These are phyloP conservation scores for Solanum commersonii DNA, from an alignment of 257 asterid species.

Conservation along the genomic window DNA sequence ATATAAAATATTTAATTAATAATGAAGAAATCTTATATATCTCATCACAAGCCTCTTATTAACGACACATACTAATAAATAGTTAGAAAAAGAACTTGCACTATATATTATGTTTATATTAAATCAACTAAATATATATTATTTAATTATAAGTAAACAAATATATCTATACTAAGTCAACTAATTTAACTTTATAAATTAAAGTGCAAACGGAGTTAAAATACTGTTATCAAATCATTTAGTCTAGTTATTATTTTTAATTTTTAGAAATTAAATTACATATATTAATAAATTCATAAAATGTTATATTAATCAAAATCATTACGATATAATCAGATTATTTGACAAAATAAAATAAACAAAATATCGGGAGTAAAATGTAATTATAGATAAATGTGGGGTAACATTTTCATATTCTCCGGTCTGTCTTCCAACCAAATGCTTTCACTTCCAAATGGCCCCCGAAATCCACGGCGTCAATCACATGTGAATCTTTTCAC, in stretches of 20 bases:
- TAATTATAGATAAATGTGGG: neutral
- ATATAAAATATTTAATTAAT: neutral
- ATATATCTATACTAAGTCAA: neutral
- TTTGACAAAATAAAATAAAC: neutral
- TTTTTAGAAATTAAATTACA: neutral
- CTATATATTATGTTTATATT: neutral
- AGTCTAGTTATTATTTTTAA: neutral
- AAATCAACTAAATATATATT: neutral
- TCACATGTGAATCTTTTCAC: neutral
- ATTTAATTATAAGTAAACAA: neutral
- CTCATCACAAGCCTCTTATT: neutral
- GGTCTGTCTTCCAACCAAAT: constrained; percentile 3
- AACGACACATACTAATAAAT: neutral
- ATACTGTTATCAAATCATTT: neutral
- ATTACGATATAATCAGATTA: no score
- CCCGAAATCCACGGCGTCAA: constrained; percentile 50
- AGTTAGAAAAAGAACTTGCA: neutral
- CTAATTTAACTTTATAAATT: neutral
- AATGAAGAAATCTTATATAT: neutral
- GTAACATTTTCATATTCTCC: neutral
- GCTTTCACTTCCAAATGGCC: constrained; percentile 18
- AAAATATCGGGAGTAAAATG: neutral
- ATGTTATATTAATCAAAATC: no score
- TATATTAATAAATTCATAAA: neutral
- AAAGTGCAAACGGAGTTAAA: neutral